phyloP scores from a whole-genome alignment of 225 moss, liverwort and hornwort species.

The Antitrichia curtipendula region DNA sequence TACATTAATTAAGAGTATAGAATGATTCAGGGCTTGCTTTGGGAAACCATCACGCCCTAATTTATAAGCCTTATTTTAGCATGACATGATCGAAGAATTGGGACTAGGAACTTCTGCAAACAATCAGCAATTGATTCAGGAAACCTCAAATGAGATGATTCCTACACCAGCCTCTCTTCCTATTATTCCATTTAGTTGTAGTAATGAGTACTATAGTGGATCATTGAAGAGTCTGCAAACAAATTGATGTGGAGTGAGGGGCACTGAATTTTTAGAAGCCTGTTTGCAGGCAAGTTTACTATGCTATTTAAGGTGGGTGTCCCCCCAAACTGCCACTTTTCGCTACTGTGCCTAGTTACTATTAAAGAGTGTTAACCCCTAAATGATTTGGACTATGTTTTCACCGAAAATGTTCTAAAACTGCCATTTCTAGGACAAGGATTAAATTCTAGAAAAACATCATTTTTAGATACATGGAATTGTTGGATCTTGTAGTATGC shows the following conservation, averaged over 20 bases:
- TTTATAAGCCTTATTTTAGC: background rate
- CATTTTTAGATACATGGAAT: too few relatives aligned
- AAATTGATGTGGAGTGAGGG: background rate
- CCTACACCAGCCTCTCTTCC: background rate
- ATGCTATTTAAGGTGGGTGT: background rate
- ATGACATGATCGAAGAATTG: background rate
- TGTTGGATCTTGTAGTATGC: too few relatives aligned
- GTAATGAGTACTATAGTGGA: background rate
- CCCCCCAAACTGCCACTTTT: background rate
- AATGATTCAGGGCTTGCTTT: background rate
- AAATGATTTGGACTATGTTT: too few relatives aligned
- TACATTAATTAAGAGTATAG: background rate
- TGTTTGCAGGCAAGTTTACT: background rate
- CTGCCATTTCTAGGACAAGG: too few relatives aligned
- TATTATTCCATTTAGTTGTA: background rate
- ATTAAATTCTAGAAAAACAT: too few relatives aligned
- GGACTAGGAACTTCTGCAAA: background rate
- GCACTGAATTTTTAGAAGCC: background rate
- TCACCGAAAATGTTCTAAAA: too few relatives aligned
- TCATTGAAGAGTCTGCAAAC: background rate
- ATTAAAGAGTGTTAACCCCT: too few relatives aligned
- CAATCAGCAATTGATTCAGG: background rate
- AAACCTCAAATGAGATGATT: background rate
- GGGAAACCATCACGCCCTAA: background rate
- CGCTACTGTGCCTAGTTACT: background rate